These are phyloP conservation scores for Saccharum spontaneum DNA, from an alignment of 176 grass and related monocot species.

Conservation along the genomic window DNA sequence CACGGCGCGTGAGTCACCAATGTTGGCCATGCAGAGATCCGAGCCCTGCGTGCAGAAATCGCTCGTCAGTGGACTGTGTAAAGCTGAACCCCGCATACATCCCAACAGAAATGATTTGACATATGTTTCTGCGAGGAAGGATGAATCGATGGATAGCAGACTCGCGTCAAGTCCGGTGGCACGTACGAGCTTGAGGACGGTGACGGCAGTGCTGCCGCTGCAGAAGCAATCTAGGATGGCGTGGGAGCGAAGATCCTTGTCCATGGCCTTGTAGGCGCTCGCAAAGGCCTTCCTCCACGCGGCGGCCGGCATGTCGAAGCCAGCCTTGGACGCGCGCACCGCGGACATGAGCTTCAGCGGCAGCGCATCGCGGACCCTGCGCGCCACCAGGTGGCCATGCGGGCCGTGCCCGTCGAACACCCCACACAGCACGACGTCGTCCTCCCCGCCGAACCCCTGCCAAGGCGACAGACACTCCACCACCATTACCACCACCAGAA, in stretches of 20 bases:
- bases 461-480: neutral
- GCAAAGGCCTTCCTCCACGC: constrained; percentile 82
- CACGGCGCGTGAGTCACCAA: constrained; percentile 93
- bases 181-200: constrained; percentile 84
- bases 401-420: constrained; percentile 98
- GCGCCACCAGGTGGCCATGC: constrained; percentile 82
- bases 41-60: constrained; percentile 56
- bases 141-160: constrained; percentile 2
- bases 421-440: constrained; percentile 78
- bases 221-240: constrained; percentile 78
- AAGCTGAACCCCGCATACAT: neutral
- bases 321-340: constrained; percentile 43
- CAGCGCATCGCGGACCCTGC: constrained; percentile 75
- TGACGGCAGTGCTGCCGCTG: constrained; percentile 92
- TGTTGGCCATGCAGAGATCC: constrained; percentile 85
- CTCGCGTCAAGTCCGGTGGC: neutral
- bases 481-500: constrained; percentile 15
- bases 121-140: neutral
- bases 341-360: constrained; percentile 79
- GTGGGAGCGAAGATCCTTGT: constrained; percentile 91
- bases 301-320: constrained; percentile 25
- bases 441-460: constrained; percentile 61
- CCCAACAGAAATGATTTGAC: constrained; percentile 5
- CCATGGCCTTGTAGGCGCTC: constrained; percentile 84
- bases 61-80: constrained; percentile 8